Conservation (phyloP, 345 rosid species). For the Barbarea vulgaris region DNA sequence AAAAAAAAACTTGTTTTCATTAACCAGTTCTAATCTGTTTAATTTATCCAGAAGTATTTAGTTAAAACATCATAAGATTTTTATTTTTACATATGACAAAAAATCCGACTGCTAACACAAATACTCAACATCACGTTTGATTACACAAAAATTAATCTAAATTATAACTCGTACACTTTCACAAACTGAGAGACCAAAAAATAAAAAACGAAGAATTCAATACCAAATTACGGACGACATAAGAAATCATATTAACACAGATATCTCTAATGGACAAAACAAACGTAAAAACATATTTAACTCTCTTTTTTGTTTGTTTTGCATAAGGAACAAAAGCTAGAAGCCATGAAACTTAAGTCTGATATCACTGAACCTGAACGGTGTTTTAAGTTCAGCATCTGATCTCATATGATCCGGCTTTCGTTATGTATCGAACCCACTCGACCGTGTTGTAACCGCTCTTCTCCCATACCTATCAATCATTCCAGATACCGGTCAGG, state of each 20-base stretch:
- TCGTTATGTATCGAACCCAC: slow-evolving; percentile 97
- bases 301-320: not conserved
- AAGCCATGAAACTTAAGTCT: slow-evolving; percentile 21
- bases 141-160: slow-evolving; percentile 29
- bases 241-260: slow-evolving; percentile 37
- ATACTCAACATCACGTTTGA: slow-evolving; percentile 11
- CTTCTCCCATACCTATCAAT: slow-evolving; percentile 95
- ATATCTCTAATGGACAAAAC: slow-evolving; percentile 25
- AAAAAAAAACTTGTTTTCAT: not conserved
- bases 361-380: slow-evolving; percentile 22
- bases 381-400: slow-evolving; percentile 60
- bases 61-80: not conserved
- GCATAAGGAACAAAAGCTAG: slow-evolving; percentile 24
- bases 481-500: not conserved
- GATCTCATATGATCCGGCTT: slow-evolving; percentile 97
- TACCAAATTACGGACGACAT: slow-evolving; percentile 28
- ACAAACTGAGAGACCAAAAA: not conserved
- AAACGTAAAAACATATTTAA: slow-evolving; percentile 25
- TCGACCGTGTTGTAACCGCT: slow-evolving; percentile 98
- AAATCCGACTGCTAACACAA: slow-evolving; percentile 4
- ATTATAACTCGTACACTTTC: slow-evolving; percentile 10
- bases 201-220: not conserved
- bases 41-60: not conserved
- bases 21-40: not conserved
- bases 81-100: not conserved